Evolutionary conservation across 176 grass and related monocot genomes (phyloP).

Genomic region (Zoysia pacifica): DNA sequence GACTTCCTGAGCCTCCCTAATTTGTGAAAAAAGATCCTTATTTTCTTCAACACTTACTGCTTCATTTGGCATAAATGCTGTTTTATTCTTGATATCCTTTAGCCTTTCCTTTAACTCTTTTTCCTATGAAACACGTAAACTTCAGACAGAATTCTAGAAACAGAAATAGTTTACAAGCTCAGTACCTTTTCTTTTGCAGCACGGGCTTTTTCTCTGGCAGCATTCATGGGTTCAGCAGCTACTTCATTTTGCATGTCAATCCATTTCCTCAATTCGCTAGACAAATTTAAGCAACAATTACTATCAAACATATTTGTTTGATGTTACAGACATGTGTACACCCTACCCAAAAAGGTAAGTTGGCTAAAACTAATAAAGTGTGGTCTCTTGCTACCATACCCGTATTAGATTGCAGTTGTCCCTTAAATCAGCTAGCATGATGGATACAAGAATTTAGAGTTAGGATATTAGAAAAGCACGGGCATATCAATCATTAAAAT

Average conservation of each 20-base stretch:
- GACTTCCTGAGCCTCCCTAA: slow-evolving; percentile 62
- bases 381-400: background rate
- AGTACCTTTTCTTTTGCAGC: slow-evolving; percentile 76
- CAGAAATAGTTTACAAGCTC: slow-evolving; percentile 9
- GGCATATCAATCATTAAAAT: background rate
- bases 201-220: slow-evolving; percentile 49
- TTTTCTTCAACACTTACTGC: slow-evolving; percentile 50
- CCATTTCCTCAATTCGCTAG: slow-evolving; percentile 71
- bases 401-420: background rate
- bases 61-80: slow-evolving; percentile 42
- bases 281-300: slow-evolving; percentile 29
- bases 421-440: background rate
- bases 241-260: slow-evolving; percentile 63
- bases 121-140: slow-evolving; percentile 50
- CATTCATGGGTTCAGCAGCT: slow-evolving; percentile 53
- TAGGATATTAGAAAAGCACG: background rate
- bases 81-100: slow-evolving; percentile 53
- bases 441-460: background rate
- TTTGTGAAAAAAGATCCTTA: slow-evolving; percentile 63
- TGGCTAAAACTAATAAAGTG: background rate
- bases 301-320: slow-evolving; percentile 30
- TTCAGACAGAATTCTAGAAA: background rate
- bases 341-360: background rate
- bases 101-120: slow-evolving; percentile 80
- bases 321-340: background rate